A percentile compares a stretch with the other conserved stretches of the same genome.
Conservation (phyloP, 345 rosid species). For the Brassica rapa region DNA sequence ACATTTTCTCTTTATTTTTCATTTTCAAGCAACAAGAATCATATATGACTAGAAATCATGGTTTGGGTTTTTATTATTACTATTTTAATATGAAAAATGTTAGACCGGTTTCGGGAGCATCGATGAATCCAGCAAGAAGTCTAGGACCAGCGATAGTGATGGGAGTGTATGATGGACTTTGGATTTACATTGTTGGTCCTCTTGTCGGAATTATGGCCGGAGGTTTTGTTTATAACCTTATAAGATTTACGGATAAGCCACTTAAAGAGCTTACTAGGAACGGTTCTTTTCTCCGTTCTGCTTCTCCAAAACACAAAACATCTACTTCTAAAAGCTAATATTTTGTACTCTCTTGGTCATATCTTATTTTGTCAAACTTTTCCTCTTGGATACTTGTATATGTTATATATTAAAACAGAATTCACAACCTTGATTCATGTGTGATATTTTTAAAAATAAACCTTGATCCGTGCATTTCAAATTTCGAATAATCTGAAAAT, state of each 20-base stretch:
- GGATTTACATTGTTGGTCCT: constrained; percentile 70
- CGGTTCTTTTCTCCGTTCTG: constrained; percentile 30
- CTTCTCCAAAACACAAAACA: constrained; percentile 4
- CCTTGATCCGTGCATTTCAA: too few species aligned
- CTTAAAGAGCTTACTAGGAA: constrained; percentile 47
- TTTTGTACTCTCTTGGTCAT: neutral
- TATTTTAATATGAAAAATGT: constrained; percentile 37
- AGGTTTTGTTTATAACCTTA: constrained; percentile 54
- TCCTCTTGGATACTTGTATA: neutral
- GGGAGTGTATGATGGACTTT: constrained; percentile 52
- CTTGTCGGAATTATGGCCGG: constrained; percentile 54
- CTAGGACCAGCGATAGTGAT: constrained; percentile 69
- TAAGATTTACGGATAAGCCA: constrained; percentile 58
- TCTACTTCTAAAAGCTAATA: constrained; percentile 17
- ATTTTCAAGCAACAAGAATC: too few species aligned
- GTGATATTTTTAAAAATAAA: too few species aligned
- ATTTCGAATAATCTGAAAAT: too few species aligned
- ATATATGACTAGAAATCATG: too few species aligned
- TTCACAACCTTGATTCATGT: too few species aligned
- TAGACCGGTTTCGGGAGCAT: constrained; percentile 75
- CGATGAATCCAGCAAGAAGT: constrained; percentile 90
- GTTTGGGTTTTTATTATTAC: neutral
- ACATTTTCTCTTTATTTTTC: neutral
- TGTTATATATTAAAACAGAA: too few species aligned
- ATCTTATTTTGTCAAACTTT: neutral